Base-by-base conservation (phyloP, 2,329 filamentous ascomycete species). In the Ascochyta rabiei region DNA sequence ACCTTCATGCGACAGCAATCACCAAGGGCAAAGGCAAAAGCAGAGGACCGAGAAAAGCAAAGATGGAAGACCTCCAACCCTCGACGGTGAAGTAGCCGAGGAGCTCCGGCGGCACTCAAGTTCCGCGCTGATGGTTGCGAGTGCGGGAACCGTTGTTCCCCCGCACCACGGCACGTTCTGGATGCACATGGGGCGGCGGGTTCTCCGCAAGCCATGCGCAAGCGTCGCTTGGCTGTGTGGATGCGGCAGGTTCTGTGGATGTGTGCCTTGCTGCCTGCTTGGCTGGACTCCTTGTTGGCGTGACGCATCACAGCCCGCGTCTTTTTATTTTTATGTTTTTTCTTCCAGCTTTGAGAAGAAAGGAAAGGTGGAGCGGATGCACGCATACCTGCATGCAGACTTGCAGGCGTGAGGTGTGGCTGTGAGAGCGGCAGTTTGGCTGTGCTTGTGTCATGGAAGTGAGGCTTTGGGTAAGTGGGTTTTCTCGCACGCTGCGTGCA, bases 151-250 rank as follows among this genome's bases (percentile, higher is more conserved):
- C 47, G 48, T 53, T 48, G 33, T 35, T 48, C 33, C 51, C 51
- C 45, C 48, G 53, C 47, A 52, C 48, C 47, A n/a, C 40, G 37
- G 38, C 48, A 48, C 48, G 48, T 48, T 52, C 55, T 47, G 42
- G 47, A 54, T 39, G 51, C 50, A 51, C 42, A 43, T 37, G 50
- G 50, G 38, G 52, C 47, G 52, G 55, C 50, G n/a, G n/a, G n/a
- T 58, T 40, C 50, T 51, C 55, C 51, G 47, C 50, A 58, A 46
- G 55, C 55, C 55, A 58, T 43, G 31, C 46, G 46, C 42, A 55
- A 55, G 52, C 52, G 46, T 40, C 38, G 35, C 47, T 46, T 43
- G 45, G 51, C 34, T 24, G 34, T 37, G 4, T 37, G 26, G 30
- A 34, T 33, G 16, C 37, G 30, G 28, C 45, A 37, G 39, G 35